A percentile compares a stretch with the other conserved stretches of the same genome.
phyloP scores from a whole-genome alignment of 345 rosid species.

The Sonneratia alba region DNA sequence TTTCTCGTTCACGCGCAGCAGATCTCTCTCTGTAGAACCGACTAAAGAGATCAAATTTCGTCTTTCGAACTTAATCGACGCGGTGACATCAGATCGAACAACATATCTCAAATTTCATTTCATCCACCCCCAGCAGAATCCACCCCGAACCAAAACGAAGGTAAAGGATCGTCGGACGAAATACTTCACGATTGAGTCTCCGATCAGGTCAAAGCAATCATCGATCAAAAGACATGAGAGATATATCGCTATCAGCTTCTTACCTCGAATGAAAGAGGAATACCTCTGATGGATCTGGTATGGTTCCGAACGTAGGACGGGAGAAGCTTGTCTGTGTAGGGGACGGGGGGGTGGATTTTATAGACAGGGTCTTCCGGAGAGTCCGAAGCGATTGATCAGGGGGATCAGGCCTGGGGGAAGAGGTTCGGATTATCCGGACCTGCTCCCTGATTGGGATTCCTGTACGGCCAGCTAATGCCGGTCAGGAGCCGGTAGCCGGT shows the following conservation, averaged over 20 bases:
- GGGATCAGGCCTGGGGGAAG: neutral
- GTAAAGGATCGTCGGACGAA: neutral
- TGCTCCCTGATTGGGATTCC: constrained; percentile 6
- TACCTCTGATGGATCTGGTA: constrained; percentile 1
- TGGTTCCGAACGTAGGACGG: neutral
- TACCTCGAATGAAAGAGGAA: constrained; percentile 12
- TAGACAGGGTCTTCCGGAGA: constrained; percentile 10
- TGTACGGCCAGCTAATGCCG: constrained; percentile 6
- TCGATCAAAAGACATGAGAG: neutral
- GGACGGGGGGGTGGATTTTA: neutral
- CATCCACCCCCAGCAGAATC: neutral
- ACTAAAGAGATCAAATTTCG: neutral
- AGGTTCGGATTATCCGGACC: constrained; percentile 15
- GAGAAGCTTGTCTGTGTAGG: neutral
- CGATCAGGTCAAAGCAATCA: neutral
- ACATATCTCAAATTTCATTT: neutral
- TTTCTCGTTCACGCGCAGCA: neutral
- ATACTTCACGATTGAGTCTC: neutral
- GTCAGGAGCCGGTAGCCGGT: constrained; percentile 17
- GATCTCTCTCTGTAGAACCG: neutral
- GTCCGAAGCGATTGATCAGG: constrained; percentile 11
- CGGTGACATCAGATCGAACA: neutral
- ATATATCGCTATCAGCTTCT: neutral
- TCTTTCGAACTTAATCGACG: neutral
- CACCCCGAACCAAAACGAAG: neutral